Percentiles rank a stretch among this genome's conserved stretches.
These are phyloP conservation scores for Dothiorella sarmentorum DNA, from an alignment of 2,329 filamentous ascomycete genomes.

Conservation along the genomic window DNA sequence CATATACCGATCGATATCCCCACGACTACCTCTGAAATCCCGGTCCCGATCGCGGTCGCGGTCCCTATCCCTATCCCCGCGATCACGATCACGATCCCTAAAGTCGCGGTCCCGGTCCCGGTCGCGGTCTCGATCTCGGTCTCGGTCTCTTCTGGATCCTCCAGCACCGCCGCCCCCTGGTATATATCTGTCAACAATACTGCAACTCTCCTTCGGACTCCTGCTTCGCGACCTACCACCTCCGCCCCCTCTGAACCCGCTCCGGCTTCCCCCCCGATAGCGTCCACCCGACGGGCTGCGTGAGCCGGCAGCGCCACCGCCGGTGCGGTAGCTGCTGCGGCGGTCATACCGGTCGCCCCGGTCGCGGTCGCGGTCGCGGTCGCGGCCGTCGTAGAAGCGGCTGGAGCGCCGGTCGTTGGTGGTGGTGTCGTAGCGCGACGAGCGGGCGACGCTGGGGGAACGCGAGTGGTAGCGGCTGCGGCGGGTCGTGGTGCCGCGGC, in stretches of 20 bases:
- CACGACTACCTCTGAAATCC: slow-evolving; percentile 33
- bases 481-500: slow-evolving; percentile 16
- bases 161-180: slow-evolving; percentile 27
- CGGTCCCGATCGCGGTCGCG: slow-evolving; percentile 29
- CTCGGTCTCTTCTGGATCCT: slow-evolving; percentile 24
- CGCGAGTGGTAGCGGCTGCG: slow-evolving; percentile 22
- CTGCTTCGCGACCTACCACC: slow-evolving; percentile 23
- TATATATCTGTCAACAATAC: slow-evolving; percentile 35
- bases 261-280: slow-evolving; percentile 19
- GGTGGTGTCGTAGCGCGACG: slow-evolving; percentile 31
- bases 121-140: slow-evolving; percentile 31
- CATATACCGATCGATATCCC: slow-evolving; percentile 40
- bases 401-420: slow-evolving; percentile 22
- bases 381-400: slow-evolving; percentile 21
- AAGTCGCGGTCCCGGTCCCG: slow-evolving; percentile 22
- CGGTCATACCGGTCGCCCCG: neutral
- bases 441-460: slow-evolving; percentile 22
- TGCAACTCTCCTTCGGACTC: slow-evolving; percentile 30
- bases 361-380: slow-evolving; percentile 26
- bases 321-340: neutral
- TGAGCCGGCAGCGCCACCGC: neutral
- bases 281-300: neutral
- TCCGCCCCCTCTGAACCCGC: slow-evolving; percentile 20
- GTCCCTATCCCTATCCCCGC: slow-evolving; percentile 25
- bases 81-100: slow-evolving; percentile 34